Percentiles rank a stretch among this genome's conserved stretches.
phyloP scores from a whole-genome alignment of 2,329 filamentous ascomycete genomes.

The Monilinia laxa region DNA sequence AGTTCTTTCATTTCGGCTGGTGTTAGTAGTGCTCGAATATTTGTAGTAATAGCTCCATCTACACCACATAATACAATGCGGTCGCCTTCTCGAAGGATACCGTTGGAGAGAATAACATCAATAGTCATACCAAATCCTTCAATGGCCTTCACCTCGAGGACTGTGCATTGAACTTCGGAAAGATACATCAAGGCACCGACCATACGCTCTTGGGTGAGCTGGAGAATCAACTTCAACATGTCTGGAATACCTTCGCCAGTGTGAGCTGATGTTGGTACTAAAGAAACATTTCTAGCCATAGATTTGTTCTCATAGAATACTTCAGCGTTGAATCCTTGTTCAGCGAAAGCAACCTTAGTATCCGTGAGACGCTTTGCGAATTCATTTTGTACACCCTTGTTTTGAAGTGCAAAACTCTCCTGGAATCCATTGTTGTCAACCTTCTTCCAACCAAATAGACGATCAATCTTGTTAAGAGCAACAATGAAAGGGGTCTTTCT shows the following conservation, averaged over 20 bases:
- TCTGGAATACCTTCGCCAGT: slow-evolving; percentile 99
- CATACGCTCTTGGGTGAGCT: slow-evolving; percentile 96
- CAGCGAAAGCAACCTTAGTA: slow-evolving; percentile 90
- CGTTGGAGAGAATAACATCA: slow-evolving; percentile 94
- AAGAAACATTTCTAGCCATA: slow-evolving; percentile 90
- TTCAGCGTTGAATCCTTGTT: slow-evolving; percentile 97
- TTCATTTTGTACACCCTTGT: slow-evolving; percentile 89
- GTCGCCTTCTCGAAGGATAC: slow-evolving; percentile 90
- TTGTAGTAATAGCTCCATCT: slow-evolving; percentile 93
- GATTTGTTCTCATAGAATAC: slow-evolving; percentile 98
- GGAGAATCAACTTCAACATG: slow-evolving; percentile 92
- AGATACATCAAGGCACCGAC: slow-evolving; percentile 97
- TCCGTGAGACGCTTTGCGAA: slow-evolving; percentile 87
- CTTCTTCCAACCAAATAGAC: slow-evolving; percentile 98
- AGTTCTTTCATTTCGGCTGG: slow-evolving; percentile 91
- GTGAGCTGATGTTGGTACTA: slow-evolving; percentile 94
- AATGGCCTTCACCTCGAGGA: slow-evolving; percentile 98
- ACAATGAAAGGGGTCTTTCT: slow-evolving; percentile 98
- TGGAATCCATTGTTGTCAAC: slow-evolving; percentile 98
- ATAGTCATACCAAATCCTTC: slow-evolving; percentile 99
- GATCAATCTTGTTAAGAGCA: slow-evolving; percentile 98
- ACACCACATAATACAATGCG: slow-evolving; percentile 92
- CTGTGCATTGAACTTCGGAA: slow-evolving; percentile 94
- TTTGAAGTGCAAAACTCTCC: slow-evolving; percentile 86
- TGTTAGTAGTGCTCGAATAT: slow-evolving; percentile 90